Percentiles rank a stretch among this genome's conserved stretches.
Conservation (phyloP, 345 rosid genomes). For the Eucalyptus decipiens region DNA sequence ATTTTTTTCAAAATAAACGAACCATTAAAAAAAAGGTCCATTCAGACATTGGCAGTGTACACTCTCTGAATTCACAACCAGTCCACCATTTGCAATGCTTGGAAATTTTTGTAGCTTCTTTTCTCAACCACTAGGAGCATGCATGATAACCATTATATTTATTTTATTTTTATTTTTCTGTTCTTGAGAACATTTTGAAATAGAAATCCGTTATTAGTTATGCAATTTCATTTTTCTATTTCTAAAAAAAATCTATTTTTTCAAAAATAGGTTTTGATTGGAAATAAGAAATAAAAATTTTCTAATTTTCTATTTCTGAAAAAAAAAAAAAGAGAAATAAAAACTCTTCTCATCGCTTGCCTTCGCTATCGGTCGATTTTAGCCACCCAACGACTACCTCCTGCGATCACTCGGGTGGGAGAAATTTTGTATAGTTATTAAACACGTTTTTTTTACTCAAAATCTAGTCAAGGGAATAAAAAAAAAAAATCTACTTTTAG, state of each 20-base stretch:
- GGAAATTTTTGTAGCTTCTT: not conserved
- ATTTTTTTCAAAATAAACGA: too few relatives aligned
- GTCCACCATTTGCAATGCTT: not conserved
- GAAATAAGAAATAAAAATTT: not conserved
- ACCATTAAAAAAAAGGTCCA: not conserved
- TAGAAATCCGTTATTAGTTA: not conserved
- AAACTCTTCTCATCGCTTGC: not conserved
- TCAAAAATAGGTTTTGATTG: not conserved
- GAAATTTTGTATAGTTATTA: not conserved
- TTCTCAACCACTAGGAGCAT: not conserved
- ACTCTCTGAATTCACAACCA: too few relatives aligned
- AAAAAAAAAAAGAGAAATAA: accelerated
- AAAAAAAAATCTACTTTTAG: too few relatives aligned
- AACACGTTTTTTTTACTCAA: accelerated
- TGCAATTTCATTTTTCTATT: not conserved
- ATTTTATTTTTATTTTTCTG: not conserved
- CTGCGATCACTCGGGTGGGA: accelerated
- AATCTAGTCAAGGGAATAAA: accelerated
- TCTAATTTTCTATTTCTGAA: accelerated
- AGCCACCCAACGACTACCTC: accelerated
- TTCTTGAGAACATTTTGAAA: not conserved
- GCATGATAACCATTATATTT: accelerated
- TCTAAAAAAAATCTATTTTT: not conserved
- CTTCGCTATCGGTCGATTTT: accelerated
- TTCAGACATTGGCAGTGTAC: not conserved